Conservation (phyloP, 2,329 filamentous ascomycete genomes). For the Sclerotinia minor region DNA sequence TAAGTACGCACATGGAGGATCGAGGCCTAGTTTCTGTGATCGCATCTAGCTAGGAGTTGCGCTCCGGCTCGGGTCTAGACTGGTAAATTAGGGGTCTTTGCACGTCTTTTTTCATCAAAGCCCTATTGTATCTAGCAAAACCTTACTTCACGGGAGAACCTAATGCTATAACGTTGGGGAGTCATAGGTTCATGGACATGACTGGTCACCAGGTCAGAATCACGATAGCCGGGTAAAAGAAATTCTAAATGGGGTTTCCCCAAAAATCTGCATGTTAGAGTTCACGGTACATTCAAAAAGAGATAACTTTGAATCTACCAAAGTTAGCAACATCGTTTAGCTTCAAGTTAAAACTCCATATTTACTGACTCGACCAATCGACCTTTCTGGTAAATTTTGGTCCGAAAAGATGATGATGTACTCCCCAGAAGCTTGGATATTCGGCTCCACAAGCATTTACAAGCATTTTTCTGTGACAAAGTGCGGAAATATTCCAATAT, state of each 20-base stretch:
- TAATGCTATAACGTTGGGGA: conserved; percentile 2
- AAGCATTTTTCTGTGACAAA: conserved; percentile 12
- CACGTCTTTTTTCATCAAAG: conserved; percentile 7
- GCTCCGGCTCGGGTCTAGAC: conserved; percentile 10
- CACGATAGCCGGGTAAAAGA: background rate
- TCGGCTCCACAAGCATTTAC: conserved; percentile 16
- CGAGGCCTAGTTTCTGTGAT: background rate
- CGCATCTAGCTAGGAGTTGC: background rate
- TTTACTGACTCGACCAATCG: conserved; percentile 15
- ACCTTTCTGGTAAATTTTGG: conserved; percentile 12
- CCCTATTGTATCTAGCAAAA: conserved; percentile 10
- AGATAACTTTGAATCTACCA: background rate
- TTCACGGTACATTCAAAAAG: background rate
- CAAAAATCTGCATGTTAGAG: background rate
- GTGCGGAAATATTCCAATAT: conserved; percentile 18
- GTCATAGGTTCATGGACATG: background rate
- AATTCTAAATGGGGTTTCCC: background rate
- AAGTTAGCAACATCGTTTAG: background rate
- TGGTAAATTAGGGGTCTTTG: conserved; percentile 8
- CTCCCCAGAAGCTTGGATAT: conserved; percentile 20
- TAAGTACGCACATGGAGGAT: background rate
- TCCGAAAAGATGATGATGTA: conserved; percentile 13
- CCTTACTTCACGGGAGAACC: background rate
- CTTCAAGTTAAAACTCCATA: conserved; percentile 4
- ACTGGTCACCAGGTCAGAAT: background rate